Evolutionary conservation across 169 alveolate species (phyloP).

Genomic region (Sarcocystis neurona): DNA sequence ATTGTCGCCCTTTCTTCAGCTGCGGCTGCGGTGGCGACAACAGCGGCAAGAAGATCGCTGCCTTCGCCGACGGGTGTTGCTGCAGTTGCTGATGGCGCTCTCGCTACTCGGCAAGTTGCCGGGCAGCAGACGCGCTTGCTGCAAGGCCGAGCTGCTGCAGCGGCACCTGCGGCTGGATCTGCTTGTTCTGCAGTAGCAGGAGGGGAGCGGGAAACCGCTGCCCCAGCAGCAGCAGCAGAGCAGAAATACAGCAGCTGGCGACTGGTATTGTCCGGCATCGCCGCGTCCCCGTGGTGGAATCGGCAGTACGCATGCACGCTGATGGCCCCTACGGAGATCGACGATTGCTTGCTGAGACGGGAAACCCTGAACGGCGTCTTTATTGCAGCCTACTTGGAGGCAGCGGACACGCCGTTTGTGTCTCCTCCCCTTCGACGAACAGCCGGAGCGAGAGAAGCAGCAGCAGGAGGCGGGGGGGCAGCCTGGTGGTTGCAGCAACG

Average conservation of each 20-base stretch:
- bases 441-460: not conserved
- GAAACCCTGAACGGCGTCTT: not conserved
- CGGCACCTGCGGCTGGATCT: too few relatives aligned
- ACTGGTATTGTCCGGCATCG: not conserved
- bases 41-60: too few relatives aligned
- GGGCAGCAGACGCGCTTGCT: too few relatives aligned
- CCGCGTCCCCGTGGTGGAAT: not conserved
- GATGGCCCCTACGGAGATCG: not conserved
- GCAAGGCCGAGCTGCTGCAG: too few relatives aligned
- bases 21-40: too few relatives aligned
- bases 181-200: not conserved
- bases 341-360: not conserved
- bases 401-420: not conserved
- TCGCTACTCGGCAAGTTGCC: too few relatives aligned
- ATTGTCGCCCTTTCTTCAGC: not conserved
- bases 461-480: not conserved
- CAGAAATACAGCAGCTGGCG: constrained; percentile 5
- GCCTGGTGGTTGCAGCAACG: too few relatives aligned
- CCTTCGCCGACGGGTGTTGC: too few relatives aligned
- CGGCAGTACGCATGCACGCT: not conserved
- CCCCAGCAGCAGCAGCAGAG: not conserved
- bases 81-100: too few relatives aligned
- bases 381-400: not conserved
- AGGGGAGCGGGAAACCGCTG: too few relatives aligned
- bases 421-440: not conserved